These are phyloP conservation scores for Helianthus annuus DNA, from an alignment of 129 eudicot species.

Conservation along the genomic window HanXRQr2.0-SUNRISE NC_035443.2:46090237-46090736, in stretches of 20 bases:
- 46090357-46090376: slow-evolving; percentile 60
- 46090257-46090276: slow-evolving; percentile 36
- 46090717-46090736: background rate
- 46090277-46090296: slow-evolving; percentile 33
- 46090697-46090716: background rate
- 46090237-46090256: slow-evolving; percentile 61
- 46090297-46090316: slow-evolving; percentile 68
- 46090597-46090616: slow-evolving; percentile 57
- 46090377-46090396: slow-evolving; percentile 39
- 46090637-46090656: slow-evolving; percentile 1
- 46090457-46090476: background rate
- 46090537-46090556: slow-evolving; percentile 66
- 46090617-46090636: slow-evolving; percentile 76
- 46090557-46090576: slow-evolving; percentile 67
- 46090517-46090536: slow-evolving; percentile 66
- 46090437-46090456: slow-evolving; percentile 46
- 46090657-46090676: slow-evolving; percentile 11
- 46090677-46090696: background rate
- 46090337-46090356: slow-evolving; percentile 55
- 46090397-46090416: slow-evolving; percentile 49
- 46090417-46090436: slow-evolving; percentile 80
- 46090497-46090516: slow-evolving; percentile 27
- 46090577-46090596: slow-evolving; percentile 52
- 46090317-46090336: slow-evolving; percentile 71
- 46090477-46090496: background rate